A percentile compares a stretch with the other conserved stretches of the same genome.
These are phyloP conservation scores for Dentipellis fragilis DNA, from an alignment of 768 basidiomycete genomes.

Conservation along the genomic window DNA sequence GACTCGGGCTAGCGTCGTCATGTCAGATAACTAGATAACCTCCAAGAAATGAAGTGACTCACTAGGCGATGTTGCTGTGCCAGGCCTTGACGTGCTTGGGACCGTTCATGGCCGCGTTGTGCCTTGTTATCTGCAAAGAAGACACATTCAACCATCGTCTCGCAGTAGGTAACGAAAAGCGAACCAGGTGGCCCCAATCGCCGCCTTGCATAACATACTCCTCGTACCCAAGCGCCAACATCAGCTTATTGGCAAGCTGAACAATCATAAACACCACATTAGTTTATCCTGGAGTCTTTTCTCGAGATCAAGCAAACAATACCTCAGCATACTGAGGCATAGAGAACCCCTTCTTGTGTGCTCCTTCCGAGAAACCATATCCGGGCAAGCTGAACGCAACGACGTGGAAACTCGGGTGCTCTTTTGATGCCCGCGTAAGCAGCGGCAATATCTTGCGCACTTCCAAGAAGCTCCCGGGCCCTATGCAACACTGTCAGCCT, in stretches of 20 bases:
- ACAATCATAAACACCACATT: neutral
- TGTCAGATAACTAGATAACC: too few species aligned
- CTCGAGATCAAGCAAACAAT: neutral
- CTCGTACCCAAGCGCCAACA: conserved; percentile 18
- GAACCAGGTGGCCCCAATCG: conserved; percentile 34
- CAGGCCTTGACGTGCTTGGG: conserved; percentile 23
- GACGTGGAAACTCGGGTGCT: conserved; percentile 45
- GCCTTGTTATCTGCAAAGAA: conserved; percentile 18
- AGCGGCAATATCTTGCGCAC: conserved; percentile 36
- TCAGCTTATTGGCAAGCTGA: conserved; percentile 9
- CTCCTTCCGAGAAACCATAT: conserved; percentile 18
- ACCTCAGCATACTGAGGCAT: conserved; percentile 17
- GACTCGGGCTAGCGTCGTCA: conserved; percentile 12
- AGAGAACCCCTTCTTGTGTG: conserved; percentile 16
- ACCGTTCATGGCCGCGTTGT: conserved; percentile 17
- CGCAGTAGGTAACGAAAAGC: neutral
- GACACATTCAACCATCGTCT: neutral
- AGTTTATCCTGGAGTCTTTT: neutral
- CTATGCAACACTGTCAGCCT: neutral
- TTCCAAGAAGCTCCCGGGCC: conserved; percentile 8
- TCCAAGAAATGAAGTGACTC: neutral
- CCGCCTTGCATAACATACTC: conserved; percentile 37
- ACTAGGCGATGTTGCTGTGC: conserved; percentile 24
- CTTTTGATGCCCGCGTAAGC: conserved; percentile 24
- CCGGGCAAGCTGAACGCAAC: conserved; percentile 24